Evolutionary conservation across 176 grass and related monocot genomes (phyloP), one percentile per base, ranked within the genome.

Genomic region (Oryza glaberrima): DNA sequence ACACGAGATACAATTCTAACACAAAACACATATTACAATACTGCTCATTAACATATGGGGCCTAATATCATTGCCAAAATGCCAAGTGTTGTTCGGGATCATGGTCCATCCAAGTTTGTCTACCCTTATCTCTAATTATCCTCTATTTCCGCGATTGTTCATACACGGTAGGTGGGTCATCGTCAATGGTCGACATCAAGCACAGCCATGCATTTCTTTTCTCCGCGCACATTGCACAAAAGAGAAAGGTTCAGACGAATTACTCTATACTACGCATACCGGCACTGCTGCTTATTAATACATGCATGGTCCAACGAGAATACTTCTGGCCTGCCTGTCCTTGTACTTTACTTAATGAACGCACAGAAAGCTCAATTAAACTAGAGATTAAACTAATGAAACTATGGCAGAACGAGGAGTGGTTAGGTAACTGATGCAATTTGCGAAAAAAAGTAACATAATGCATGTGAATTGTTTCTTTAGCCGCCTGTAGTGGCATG

Each of bases 101-200:
- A 6, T 69, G 69, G 69, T 63, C 80, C 80, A 32, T 45, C 48
- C 36, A 41, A 26, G 44, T n/a, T 10, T 65, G 7, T 86, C 45
- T 20, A 63, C 9, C 16, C 17, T 44, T 45, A 15, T 51, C 44
- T 72, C 2, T 10, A 22, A 61, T 61, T 61, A 20, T 56, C 41
- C 4, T 23, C 11, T 4, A 40, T 6, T 28, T 6, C 70, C 22
- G 15, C 12, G 52, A 34, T 70, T 19, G 34, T 71, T 43, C 75
- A 34, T 71, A 7, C 20, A 67, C 20, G 61, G 70, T 87, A 11
- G 84, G 76, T 80, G 28, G 60, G 69, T 81, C 71, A 34, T 25
- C 63, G 78, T 69, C 85, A 87, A 69, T 69, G 71, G 23, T 69
- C 60, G 76, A 30, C 80, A 65, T 65, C 56, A 43, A 22, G 61